Conservation (phyloP, 805 yeast species). For the Sungouiella thailandica region DNA sequence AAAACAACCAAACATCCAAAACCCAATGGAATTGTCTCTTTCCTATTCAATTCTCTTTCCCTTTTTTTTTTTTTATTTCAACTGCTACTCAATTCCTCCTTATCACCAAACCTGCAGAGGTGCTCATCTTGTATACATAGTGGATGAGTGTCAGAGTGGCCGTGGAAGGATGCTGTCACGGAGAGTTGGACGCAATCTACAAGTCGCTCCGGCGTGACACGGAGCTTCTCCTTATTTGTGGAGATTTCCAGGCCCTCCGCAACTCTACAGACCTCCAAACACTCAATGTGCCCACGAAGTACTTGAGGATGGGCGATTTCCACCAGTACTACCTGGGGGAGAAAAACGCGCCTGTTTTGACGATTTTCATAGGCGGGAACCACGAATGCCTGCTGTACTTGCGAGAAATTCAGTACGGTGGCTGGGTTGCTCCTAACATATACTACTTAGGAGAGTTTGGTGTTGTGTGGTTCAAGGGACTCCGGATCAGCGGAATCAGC, state of each 20-base stretch:
- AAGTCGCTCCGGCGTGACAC: slow-evolving; percentile 11
- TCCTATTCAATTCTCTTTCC: no score
- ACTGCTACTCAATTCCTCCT: no score
- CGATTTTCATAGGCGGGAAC: slow-evolving; percentile 90
- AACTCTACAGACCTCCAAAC: slow-evolving; percentile 57
- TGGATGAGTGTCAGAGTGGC: slow-evolving; percentile 45
- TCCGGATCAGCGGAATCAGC: slow-evolving; percentile 75
- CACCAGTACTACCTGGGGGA: slow-evolving; percentile 60
- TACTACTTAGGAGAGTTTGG: slow-evolving; percentile 80
- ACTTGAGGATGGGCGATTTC: slow-evolving; percentile 73
- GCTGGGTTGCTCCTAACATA: slow-evolving; percentile 88
- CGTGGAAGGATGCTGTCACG: slow-evolving; percentile 89
- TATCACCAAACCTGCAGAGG: no score
- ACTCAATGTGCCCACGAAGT: slow-evolving; percentile 77
- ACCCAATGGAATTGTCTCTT: no score
- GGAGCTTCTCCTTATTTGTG: slow-evolving; percentile 65
- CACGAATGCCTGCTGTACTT: slow-evolving; percentile 86
- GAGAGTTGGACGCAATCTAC: slow-evolving; percentile 63
- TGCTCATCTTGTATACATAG: no score
- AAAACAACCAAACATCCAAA: no score
- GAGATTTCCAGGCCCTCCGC: slow-evolving; percentile 86
- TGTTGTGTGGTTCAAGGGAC: slow-evolving; percentile 67
- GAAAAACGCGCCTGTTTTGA: slow-evolving; percentile 63
- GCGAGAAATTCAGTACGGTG: slow-evolving; percentile 72
- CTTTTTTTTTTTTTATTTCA: no score